Evolutionary conservation across 352 stramenopile species (phyloP).

Genomic region (Elongisporangium senticosum): DNA sequence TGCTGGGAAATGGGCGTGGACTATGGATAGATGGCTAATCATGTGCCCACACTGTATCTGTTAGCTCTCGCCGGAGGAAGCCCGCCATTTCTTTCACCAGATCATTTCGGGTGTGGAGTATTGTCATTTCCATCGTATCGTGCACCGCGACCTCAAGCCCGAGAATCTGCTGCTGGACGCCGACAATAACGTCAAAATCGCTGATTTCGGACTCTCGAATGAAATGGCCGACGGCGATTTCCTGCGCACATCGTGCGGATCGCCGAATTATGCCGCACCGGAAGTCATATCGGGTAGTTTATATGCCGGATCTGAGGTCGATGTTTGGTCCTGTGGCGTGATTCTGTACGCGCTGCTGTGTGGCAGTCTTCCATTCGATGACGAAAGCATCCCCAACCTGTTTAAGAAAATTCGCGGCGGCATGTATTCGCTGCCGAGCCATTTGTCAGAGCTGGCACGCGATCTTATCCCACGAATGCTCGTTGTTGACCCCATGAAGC

Average conservation of each 20-base stretch:
- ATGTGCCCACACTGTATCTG: constrained; percentile 14
- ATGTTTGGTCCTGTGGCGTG: constrained; percentile 99
- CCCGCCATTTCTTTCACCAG: constrained; percentile 99
- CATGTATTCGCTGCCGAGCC: constrained; percentile 97
- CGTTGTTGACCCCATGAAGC: constrained; percentile 99
- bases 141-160: constrained; percentile 98
- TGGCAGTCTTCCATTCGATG: constrained; percentile 97
- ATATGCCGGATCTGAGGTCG: constrained; percentile 98
- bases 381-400: constrained; percentile 98
- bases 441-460: constrained; percentile 93
- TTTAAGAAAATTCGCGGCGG: constrained; percentile 99
- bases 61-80: constrained; percentile 94
- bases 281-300: constrained; percentile 98
- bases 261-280: constrained; percentile 99
- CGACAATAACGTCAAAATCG: constrained; percentile 99
- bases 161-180: constrained; percentile 97
- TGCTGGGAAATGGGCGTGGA: constrained; percentile 2
- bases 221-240: constrained; percentile 99
- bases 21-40: neutral
- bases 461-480: constrained; percentile 98
- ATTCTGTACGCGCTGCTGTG: constrained; percentile 99
- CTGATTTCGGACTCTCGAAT: constrained; percentile 99
- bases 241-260: constrained; percentile 95
- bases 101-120: constrained; percentile 99
- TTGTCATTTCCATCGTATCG: constrained; percentile 99